phyloP scores from a whole-genome alignment of 768 basidiomycete genomes.

The Dictyophora rubrovolvata region DNA sequence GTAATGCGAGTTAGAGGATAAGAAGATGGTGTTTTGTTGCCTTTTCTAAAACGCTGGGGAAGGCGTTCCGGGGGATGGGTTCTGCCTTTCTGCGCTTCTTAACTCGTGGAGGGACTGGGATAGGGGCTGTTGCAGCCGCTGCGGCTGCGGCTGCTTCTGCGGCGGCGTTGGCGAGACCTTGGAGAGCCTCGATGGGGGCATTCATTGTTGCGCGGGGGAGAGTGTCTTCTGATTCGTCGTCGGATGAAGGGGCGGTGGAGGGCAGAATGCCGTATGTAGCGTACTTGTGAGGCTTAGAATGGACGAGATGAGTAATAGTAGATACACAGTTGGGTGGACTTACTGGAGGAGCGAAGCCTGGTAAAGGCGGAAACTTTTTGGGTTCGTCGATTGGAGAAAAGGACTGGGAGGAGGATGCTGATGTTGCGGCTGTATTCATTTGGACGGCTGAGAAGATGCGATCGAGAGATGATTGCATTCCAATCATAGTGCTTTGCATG shows the following conservation, averaged over 20 bases:
- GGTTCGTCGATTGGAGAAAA: slow-evolving; percentile 14
- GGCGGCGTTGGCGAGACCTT: slow-evolving; percentile 90
- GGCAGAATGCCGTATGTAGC: slow-evolving; percentile 85
- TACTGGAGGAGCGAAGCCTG: slow-evolving; percentile 87
- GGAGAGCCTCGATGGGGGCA: slow-evolving; percentile 89
- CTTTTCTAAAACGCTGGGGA: slow-evolving; percentile 86
- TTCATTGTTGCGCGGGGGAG: slow-evolving; percentile 75
- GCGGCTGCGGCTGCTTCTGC: slow-evolving; percentile 84
- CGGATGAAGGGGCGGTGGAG: slow-evolving; percentile 73
- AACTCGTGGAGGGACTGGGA: slow-evolving; percentile 26
- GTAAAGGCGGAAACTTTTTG: slow-evolving; percentile 69
- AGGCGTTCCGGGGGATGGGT: slow-evolving; percentile 75
- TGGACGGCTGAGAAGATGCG: slow-evolving; percentile 67
- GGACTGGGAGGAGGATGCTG: slow-evolving; percentile 18
- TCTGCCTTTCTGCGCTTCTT: slow-evolving; percentile 82
- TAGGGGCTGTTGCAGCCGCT: slow-evolving; percentile 27
- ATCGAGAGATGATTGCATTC: slow-evolving; percentile 84
- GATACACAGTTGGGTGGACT: slow-evolving; percentile 19
- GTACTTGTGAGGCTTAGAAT: slow-evolving; percentile 71
- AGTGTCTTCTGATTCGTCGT: slow-evolving; percentile 87
- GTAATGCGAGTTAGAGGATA: background rate
- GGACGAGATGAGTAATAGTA: slow-evolving; percentile 11
- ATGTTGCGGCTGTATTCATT: slow-evolving; percentile 18
- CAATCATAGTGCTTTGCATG: slow-evolving; percentile 92
- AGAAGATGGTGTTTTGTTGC: slow-evolving; percentile 25